These are phyloP conservation scores for Exophiala xenobiotica DNA, from an alignment of 2,329 filamentous ascomycete species.

Conservation along the genomic window DNA sequence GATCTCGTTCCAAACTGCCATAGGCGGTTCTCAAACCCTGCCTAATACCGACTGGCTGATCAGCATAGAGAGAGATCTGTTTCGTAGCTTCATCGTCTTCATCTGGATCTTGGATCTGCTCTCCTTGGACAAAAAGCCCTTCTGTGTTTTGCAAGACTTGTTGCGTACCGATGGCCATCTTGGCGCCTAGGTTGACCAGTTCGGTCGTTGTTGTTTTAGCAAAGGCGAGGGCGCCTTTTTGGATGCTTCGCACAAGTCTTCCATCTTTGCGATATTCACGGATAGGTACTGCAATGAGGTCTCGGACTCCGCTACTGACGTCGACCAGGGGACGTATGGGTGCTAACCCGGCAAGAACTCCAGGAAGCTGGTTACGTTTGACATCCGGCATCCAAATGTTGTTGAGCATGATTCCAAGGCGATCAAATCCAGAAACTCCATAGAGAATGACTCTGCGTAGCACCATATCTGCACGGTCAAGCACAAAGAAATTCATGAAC, in stretches of 20 bases:
- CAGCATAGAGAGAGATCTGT: constrained; percentile 86
- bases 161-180: constrained; percentile 90
- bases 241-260: constrained; percentile 83
- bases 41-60: constrained; percentile 85
- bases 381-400: constrained; percentile 97
- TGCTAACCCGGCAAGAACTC: constrained; percentile 82
- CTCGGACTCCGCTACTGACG: constrained; percentile 79
- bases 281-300: constrained; percentile 86
- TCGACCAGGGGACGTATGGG: constrained; percentile 89
- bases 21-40: constrained; percentile 84
- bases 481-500: constrained; percentile 96
- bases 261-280: constrained; percentile 93
- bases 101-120: constrained; percentile 57
- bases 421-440: constrained; percentile 85
- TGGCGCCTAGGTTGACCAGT: constrained; percentile 90
- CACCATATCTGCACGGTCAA: constrained; percentile 84
- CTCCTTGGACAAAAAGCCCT: constrained; percentile 60
- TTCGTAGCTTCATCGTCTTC: constrained; percentile 69
- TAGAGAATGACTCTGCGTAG: constrained; percentile 90
- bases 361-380: constrained; percentile 80
- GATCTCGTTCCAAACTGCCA: constrained; percentile 76
- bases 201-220: constrained; percentile 91
- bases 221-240: constrained; percentile 86
- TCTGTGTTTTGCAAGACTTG: constrained; percentile 89
- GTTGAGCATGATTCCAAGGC: constrained; percentile 84